A percentile compares a stretch with the other conserved stretches of the same genome.
Conservation (phyloP, 179 eudicot species). For the Spergularia azorica region DNA sequence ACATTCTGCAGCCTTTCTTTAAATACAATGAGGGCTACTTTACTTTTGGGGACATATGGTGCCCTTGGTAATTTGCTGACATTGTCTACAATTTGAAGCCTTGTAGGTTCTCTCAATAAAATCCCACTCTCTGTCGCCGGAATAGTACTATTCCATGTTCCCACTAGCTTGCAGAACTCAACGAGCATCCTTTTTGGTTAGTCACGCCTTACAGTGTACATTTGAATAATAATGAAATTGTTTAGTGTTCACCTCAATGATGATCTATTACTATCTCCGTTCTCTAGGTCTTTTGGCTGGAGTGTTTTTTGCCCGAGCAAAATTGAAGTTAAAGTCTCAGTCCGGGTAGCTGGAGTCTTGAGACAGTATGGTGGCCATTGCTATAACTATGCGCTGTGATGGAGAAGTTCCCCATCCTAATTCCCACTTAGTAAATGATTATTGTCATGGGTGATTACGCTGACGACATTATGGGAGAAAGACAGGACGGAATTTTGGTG, state of each 20-base stretch:
- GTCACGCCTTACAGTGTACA: constrained; percentile 16
- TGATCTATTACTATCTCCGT: constrained; percentile 7
- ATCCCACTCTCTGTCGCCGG: constrained; percentile 96
- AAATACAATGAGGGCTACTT: background rate
- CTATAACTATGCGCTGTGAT: background rate
- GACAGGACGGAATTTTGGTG: constrained; percentile 8
- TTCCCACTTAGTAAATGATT: background rate
- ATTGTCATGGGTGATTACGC: background rate
- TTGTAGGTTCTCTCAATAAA: constrained; percentile 94
- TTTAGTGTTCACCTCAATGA: background rate
- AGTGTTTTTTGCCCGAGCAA: constrained; percentile 94
- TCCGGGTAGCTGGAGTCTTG: constrained; percentile 25
- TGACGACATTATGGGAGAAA: background rate
- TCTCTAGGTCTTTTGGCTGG: constrained; percentile 87
- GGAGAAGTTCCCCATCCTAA: background rate
- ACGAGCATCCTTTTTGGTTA: constrained; percentile 89
- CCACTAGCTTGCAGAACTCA: constrained; percentile 89
- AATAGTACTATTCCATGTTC: constrained; percentile 79
- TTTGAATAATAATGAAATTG: background rate
- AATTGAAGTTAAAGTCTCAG: constrained; percentile 57
- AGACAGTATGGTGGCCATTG: background rate
- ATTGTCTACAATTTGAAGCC: constrained; percentile 48
- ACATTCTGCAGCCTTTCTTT: background rate
- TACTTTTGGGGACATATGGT: background rate
- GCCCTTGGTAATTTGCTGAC: background rate